These are phyloP conservation scores for Candida freyschussii DNA, from an alignment of 1,139 yeast genomes.

Conservation along the genomic window DNA sequence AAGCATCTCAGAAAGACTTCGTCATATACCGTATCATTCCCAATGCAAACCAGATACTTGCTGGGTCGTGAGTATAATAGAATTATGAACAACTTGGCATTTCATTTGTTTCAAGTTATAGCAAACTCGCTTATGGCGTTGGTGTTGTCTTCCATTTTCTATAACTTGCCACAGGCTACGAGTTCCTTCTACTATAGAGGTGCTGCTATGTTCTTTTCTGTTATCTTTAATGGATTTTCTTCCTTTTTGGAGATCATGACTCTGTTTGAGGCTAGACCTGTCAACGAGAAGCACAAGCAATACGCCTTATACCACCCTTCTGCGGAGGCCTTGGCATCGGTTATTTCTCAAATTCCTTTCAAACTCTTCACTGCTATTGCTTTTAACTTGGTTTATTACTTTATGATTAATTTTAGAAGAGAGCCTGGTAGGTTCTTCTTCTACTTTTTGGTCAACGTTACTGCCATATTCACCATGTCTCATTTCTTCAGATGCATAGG, in stretches of 20 bases:
- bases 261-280: slow-evolving; percentile 67
- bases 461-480: slow-evolving; percentile 61
- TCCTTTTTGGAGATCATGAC: slow-evolving; percentile 70
- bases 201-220: slow-evolving; percentile 72
- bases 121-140: slow-evolving; percentile 72
- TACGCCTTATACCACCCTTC: slow-evolving; percentile 75
- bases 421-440: slow-evolving; percentile 67
- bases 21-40: slow-evolving; percentile 61
- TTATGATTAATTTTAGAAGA: slow-evolving; percentile 63
- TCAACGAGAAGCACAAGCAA: slow-evolving; percentile 74
- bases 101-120: slow-evolving; percentile 51
- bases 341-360: slow-evolving; percentile 62
- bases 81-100: slow-evolving; percentile 60
- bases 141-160: slow-evolving; percentile 69
- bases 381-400: slow-evolving; percentile 61
- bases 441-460: slow-evolving; percentile 49
- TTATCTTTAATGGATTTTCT: slow-evolving; percentile 71
- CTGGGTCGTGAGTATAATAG: slow-evolving; percentile 60
- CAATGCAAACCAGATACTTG: slow-evolving; percentile 60
- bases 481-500: slow-evolving; percentile 71
- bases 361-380: slow-evolving; percentile 49
- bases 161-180: slow-evolving; percentile 46
- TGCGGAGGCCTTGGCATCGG: slow-evolving; percentile 70
- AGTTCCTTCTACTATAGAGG: slow-evolving; percentile 62
- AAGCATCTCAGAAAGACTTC: slow-evolving; percentile 42